Evolutionary conservation across 2,329 filamentous ascomycete species (phyloP).

Genomic region (Alternaria longipes): DNA sequence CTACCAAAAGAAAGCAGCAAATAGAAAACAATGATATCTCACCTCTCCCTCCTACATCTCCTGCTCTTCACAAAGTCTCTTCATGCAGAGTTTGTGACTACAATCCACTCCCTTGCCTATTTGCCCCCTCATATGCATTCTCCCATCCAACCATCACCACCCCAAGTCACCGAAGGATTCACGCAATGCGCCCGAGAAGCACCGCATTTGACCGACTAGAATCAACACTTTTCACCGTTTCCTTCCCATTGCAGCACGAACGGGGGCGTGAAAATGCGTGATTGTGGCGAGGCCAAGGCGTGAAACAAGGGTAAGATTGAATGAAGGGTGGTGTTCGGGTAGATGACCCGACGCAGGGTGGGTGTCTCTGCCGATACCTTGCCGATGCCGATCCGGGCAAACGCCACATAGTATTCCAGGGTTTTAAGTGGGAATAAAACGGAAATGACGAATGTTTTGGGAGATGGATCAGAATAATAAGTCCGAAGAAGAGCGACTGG

Average conservation of each 20-base stretch:
- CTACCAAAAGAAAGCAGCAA: not conserved
- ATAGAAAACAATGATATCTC: not conserved
- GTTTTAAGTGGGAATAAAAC: conserved; percentile 2
- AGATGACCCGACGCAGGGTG: not conserved
- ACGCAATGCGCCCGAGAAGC: conserved; percentile 13
- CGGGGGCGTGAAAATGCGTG: not conserved
- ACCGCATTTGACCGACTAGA: conserved; percentile 22
- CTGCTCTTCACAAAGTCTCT: not conserved
- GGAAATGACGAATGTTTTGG: conserved; percentile 4
- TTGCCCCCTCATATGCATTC: not conserved
- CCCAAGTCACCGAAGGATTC: conserved; percentile 12
- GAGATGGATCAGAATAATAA: conserved; percentile 6
- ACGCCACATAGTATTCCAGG: not conserved
- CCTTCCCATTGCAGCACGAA: conserved; percentile 13
- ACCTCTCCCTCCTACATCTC: not conserved
- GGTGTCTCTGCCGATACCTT: not conserved
- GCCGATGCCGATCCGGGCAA: not conserved
- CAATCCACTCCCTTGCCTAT: not conserved
- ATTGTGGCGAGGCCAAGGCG: not conserved
- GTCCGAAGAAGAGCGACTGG: conserved; percentile 18
- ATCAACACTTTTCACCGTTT: conserved; percentile 15
- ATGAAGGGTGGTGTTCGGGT: not conserved
- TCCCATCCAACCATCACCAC: not conserved
- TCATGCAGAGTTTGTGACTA: not conserved
- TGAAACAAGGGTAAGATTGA: not conserved